Evolutionary conservation across 2,329 filamentous ascomycete species (phyloP).

Genomic region (Paecilomyces dactylethromorphus): DNA sequence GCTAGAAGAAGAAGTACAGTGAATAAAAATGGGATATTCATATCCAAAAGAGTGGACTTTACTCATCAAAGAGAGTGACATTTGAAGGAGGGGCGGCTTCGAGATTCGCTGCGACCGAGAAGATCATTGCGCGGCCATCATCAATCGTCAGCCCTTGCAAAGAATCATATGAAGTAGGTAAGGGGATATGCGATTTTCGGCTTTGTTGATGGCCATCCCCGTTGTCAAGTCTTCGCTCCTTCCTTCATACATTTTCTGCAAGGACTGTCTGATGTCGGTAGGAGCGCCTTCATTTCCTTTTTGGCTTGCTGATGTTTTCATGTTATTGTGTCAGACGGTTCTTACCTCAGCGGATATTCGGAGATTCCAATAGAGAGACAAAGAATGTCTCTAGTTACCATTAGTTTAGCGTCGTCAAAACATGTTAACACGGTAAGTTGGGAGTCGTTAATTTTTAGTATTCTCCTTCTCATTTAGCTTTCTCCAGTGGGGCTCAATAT

Average conservation of each 20-base stretch:
- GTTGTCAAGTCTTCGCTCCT: background rate
- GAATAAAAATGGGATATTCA: background rate
- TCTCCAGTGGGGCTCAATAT: background rate
- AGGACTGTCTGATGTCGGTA: background rate
- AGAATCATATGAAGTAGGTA: background rate
- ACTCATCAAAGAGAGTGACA: background rate
- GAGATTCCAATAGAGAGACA: background rate
- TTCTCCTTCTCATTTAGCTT: background rate
- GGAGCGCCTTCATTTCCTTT: background rate
- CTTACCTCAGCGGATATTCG: background rate
- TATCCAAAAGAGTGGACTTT: background rate
- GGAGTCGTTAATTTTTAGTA: background rate
- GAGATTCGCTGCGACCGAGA: background rate
- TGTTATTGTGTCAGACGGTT: background rate
- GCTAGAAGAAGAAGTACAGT: background rate
- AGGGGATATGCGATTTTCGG: background rate
- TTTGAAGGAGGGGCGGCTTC: background rate
- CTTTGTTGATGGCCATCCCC: background rate
- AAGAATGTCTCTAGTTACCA: background rate
- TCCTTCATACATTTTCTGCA: background rate
- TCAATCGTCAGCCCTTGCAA: background rate
- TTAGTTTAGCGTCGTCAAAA: background rate
- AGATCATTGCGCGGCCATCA: background rate
- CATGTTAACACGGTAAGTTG: background rate
- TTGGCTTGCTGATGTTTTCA: background rate